Conservation (phyloP, 257 asterid genomes). For the Primulina huaijiensis region DNA sequence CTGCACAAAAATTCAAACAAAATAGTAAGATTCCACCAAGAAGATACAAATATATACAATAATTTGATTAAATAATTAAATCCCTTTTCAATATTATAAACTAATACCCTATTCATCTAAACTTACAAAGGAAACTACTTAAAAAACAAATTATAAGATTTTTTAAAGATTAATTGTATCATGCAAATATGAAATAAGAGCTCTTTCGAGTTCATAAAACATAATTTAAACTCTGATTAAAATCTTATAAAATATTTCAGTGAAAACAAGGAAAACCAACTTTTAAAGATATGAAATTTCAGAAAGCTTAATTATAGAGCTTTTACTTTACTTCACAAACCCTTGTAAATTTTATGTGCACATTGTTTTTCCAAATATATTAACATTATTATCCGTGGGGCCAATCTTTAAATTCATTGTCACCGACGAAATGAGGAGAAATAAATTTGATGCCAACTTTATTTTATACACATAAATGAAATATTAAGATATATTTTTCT, state of each 20-base stretch:
- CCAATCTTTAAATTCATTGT: not conserved
- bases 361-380: no score
- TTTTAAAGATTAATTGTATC: no score
- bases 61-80: not conserved
- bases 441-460: not conserved
- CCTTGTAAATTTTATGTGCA: not conserved
- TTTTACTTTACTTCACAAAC: not conserved
- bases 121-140: no score
- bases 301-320: no score
- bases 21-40: not conserved
- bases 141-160: no score
- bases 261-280: no score
- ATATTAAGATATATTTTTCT: not conserved
- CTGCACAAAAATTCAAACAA: slow-evolving; percentile 37
- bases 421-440: not conserved
- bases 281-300: not conserved
- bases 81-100: slow-evolving; percentile 7
- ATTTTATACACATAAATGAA: not conserved
- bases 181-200: no score
- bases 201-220: no score
- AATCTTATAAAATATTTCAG: no score
- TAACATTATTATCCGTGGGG: not conserved
- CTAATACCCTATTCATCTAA: not conserved
- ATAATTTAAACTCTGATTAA: no score
- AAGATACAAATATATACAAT: no score